Percentiles rank a stretch among this genome's conserved stretches.
phyloP scores from a whole-genome alignment of 2,329 filamentous ascomycete genomes.

The Colletotrichum paranaense region DNA sequence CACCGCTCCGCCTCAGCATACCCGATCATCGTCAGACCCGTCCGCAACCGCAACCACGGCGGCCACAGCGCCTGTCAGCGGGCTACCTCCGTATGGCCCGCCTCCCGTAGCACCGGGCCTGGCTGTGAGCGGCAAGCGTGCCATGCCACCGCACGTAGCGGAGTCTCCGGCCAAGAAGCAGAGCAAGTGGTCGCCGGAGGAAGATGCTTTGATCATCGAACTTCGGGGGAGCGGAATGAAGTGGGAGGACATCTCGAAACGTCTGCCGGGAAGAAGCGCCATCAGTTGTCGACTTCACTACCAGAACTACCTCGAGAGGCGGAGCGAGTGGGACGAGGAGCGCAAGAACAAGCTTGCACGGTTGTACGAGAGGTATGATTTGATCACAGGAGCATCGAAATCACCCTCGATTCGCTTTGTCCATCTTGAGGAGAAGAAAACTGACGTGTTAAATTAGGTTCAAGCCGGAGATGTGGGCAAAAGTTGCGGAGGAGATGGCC shows the following conservation, averaged over 20 bases:
- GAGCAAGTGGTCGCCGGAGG: conserved; percentile 95
- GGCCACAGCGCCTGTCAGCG: conserved; percentile 35
- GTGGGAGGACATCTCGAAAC: conserved; percentile 97
- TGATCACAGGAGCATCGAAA: background rate
- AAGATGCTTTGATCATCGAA: conserved; percentile 94
- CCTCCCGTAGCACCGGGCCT: conserved; percentile 46
- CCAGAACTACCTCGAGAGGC: conserved; percentile 94
- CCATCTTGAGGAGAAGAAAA: background rate
- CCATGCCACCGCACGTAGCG: conserved; percentile 63
- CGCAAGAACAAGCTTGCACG: conserved; percentile 96
- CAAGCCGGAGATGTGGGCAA: conserved; percentile 98
- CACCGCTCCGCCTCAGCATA: conserved; percentile 55
- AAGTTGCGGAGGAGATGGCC: conserved; percentile 93
- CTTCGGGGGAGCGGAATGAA: conserved; percentile 93
- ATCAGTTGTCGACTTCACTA: conserved; percentile 96
- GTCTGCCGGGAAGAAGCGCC: conserved; percentile 87
- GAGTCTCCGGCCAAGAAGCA: conserved; percentile 90
- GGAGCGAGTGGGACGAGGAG: conserved; percentile 96
- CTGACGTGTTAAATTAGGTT: conserved; percentile 68
- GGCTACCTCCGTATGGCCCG: conserved; percentile 35
- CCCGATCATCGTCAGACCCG: conserved; percentile 50
- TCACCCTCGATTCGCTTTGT: background rate
- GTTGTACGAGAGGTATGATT: conserved; percentile 90
- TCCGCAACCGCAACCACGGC: conserved; percentile 39
- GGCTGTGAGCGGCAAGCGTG: conserved; percentile 55